Conservation (phyloP, 2,329 filamentous ascomycete genomes). For the Fusarium sp. region DNA sequence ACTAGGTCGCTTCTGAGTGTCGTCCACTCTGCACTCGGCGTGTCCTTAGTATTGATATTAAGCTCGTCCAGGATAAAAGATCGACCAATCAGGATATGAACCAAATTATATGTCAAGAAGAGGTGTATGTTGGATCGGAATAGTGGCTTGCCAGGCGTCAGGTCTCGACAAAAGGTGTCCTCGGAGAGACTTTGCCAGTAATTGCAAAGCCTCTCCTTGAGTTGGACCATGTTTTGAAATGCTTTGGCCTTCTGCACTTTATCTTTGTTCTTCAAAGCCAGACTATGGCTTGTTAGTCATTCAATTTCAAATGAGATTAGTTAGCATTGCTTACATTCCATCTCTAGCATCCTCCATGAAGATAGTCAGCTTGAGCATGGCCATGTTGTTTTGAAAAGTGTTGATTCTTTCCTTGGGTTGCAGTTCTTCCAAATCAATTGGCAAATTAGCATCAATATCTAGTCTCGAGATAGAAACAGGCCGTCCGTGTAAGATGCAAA, state of each 20-base stretch:
- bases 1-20: slow-evolving; percentile 10
- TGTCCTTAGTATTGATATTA: not conserved
- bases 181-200: slow-evolving; percentile 29
- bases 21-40: not conserved
- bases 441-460: slow-evolving; percentile 17
- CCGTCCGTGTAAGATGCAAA: slow-evolving; percentile 31
- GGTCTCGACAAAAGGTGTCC: slow-evolving; percentile 29
- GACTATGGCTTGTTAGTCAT: not conserved
- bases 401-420: slow-evolving; percentile 21
- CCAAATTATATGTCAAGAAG: slow-evolving; percentile 28
- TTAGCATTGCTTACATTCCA: slow-evolving; percentile 10
- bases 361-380: slow-evolving; percentile 26
- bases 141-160: slow-evolving; percentile 29
- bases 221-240: slow-evolving; percentile 5
- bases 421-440: slow-evolving; percentile 21
- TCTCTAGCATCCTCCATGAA: slow-evolving; percentile 37
- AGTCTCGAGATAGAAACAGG: slow-evolving; percentile 28
- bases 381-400: slow-evolving; percentile 31
- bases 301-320: not conserved
- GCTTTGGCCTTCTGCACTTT: not conserved
- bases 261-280: slow-evolving; percentile 17
- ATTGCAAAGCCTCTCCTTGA: slow-evolving; percentile 11
- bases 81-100: slow-evolving; percentile 32
- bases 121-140: slow-evolving; percentile 37
- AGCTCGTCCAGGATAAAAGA: slow-evolving; percentile 27